Conservation (phyloP, 192 early-diverging fungal species). For the Coemansia sp. region DNA sequence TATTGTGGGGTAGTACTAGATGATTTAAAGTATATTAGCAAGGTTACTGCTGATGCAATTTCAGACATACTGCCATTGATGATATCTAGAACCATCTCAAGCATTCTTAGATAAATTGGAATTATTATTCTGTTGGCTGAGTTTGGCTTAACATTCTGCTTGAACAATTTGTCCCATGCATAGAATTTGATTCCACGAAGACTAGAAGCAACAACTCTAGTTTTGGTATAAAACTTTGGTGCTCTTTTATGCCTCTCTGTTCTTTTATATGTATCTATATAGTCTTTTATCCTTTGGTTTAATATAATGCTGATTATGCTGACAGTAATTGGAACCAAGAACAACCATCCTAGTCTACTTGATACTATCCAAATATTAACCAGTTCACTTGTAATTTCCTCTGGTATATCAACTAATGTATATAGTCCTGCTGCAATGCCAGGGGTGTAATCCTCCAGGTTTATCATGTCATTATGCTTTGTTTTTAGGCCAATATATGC, state of each 20-base stretch:
- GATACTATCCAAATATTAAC: not conserved
- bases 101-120: not conserved
- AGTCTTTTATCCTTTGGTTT: not conserved
- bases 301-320: not conserved
- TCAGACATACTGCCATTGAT: not conserved
- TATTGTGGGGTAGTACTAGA: not conserved
- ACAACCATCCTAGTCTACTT: not conserved
- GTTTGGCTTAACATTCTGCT: constrained; percentile 6
- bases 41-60: not conserved
- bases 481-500: too few species aligned
- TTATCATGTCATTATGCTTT: too few species aligned
- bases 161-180: constrained; percentile 52
- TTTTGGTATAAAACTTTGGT: constrained; percentile 4
- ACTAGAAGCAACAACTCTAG: constrained; percentile 29
- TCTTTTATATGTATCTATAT: not conserved
- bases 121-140: not conserved
- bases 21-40: not conserved
- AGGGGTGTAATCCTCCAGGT: too few species aligned
- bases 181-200: constrained; percentile 66
- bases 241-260: not conserved
- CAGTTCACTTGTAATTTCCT: too few species aligned
- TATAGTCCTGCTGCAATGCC: too few species aligned
- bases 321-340: not conserved
- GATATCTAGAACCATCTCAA: not conserved
- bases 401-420: too few species aligned